phyloP scores from a whole-genome alignment of 2,329 filamentous ascomycete genomes.

The Arthrobotrys entomopaga region DNA sequence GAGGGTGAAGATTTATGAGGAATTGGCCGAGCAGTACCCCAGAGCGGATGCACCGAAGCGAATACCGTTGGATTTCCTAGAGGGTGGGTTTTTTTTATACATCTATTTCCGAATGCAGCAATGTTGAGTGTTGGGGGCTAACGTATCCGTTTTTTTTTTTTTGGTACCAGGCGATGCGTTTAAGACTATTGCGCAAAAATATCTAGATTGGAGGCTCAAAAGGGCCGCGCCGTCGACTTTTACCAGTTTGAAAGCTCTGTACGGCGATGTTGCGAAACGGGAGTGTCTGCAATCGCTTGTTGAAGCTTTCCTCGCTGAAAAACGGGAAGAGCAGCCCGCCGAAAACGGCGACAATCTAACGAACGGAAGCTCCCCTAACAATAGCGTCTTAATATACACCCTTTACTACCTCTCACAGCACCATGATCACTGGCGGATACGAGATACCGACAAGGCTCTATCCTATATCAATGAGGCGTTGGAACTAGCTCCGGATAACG shows the following conservation, averaged over 20 bases:
- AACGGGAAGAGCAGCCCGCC: constrained; percentile 61
- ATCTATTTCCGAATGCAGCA: constrained; percentile 43
- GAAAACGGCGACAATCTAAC: constrained; percentile 63
- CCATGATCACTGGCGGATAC: constrained; percentile 90
- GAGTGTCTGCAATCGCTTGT: constrained; percentile 79
- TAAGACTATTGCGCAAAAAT: constrained; percentile 77
- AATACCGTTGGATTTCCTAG: constrained; percentile 87
- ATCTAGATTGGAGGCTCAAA: constrained; percentile 84
- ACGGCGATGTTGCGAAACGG: constrained; percentile 80
- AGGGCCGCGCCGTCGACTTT: constrained; percentile 97
- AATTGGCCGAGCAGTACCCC: constrained; percentile 82
- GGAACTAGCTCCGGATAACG: constrained; percentile 78
- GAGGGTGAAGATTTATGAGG: constrained; percentile 79
- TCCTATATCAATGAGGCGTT: constrained; percentile 86
- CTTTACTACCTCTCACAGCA: constrained; percentile 96
- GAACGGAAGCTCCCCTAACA: constrained; percentile 73
- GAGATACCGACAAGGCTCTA: constrained; percentile 82
- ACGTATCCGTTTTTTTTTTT: constrained; percentile 7
- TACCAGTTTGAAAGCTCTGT: constrained; percentile 94
- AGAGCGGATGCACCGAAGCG: constrained; percentile 85
- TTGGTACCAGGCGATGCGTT: constrained; percentile 74
- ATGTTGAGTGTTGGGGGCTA: background rate
- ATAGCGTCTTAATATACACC: constrained; percentile 69
- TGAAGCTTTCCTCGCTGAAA: constrained; percentile 75
- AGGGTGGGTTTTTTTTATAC: too few species aligned